A percentile compares a stretch with the other conserved stretches of the same genome.
Evolutionary conservation across 345 rosid species (phyloP).

Genomic region (Anacardium occidentale): DNA sequence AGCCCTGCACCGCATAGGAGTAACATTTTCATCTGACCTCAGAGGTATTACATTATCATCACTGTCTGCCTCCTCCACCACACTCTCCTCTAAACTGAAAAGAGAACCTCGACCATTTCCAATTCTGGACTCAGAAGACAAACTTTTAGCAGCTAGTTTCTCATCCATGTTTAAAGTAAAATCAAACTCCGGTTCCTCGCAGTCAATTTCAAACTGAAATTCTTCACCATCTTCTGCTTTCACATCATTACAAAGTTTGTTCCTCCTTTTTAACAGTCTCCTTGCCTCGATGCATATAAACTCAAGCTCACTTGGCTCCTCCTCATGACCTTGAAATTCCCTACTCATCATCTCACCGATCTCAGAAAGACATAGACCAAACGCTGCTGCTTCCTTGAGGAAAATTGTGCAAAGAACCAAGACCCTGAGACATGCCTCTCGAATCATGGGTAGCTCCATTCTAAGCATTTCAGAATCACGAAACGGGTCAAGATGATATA

Average conservation of each 20-base stretch:
- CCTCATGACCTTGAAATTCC: too few species aligned
- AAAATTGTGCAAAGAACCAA: too few species aligned
- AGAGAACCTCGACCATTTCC: conserved; percentile 31
- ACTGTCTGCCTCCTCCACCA: conserved; percentile 26
- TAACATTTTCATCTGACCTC: conserved; percentile 14
- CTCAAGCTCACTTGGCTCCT: too few species aligned
- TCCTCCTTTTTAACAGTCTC: conserved; percentile 20
- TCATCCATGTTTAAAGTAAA: conserved; percentile 18
- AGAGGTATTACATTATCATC: conserved; percentile 16
- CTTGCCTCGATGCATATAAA: too few species aligned
- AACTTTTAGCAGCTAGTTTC: conserved; percentile 24
- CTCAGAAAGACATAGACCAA: too few species aligned
- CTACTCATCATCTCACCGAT: too few species aligned
- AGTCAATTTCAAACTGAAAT: conserved; percentile 47
- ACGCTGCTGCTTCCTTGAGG: too few species aligned
- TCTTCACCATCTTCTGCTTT: conserved; percentile 39
- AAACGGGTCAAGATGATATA: too few species aligned
- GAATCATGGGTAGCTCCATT: too few species aligned
- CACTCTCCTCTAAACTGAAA: conserved; percentile 37
- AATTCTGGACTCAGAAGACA: conserved; percentile 15
- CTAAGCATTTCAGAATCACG: too few species aligned
- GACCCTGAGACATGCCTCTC: too few species aligned
- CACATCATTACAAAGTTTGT: conserved; percentile 24
- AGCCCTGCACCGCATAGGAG: not conserved
- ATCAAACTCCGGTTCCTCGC: conserved; percentile 28